phyloP scores from a whole-genome alignment of 768 basidiomycete genomes.

The Boletus fagicola region DNA sequence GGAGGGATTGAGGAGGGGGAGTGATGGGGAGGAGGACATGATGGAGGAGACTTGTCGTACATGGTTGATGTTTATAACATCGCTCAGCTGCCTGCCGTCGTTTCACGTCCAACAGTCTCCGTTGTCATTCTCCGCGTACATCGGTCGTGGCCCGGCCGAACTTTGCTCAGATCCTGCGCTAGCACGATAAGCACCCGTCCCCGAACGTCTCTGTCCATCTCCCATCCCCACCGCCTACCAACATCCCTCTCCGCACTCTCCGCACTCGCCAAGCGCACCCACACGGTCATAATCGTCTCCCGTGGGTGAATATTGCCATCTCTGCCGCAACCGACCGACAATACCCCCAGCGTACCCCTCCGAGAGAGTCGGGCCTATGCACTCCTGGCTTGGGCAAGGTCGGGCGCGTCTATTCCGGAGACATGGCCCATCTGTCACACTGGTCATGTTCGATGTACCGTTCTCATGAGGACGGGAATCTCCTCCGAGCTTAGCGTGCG shows the following conservation, averaged over 20 bases:
- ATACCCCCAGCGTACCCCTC: not conserved
- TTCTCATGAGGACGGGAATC: not conserved
- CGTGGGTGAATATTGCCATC: no score
- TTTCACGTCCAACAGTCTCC: conserved; percentile 15
- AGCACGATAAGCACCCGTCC: not conserved
- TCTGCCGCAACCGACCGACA: no score
- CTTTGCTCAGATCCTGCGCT: not conserved
- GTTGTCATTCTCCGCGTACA: conserved; percentile 33
- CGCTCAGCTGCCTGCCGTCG: conserved; percentile 15
- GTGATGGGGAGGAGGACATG: conserved; percentile 47
- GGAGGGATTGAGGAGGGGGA: conserved; percentile 53
- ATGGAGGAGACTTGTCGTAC: not conserved
- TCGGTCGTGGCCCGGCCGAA: conserved; percentile 27
- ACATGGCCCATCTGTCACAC: no score
- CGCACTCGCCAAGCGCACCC: conserved; percentile 1
- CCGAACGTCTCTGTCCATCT: not conserved
- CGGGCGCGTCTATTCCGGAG: not conserved
- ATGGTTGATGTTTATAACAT: conserved; percentile 20
- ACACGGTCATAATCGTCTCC: not conserved
- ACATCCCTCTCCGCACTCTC: not conserved
- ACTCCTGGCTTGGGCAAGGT: not conserved
- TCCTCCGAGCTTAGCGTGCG: not conserved
- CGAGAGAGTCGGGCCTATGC: not conserved
- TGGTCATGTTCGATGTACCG: not conserved
- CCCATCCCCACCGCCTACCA: no score